Evolutionary conservation across 768 basidiomycete genomes (phyloP), one percentile per base, ranked within the genome.

Genomic region (Inosperma sp.): DNA sequence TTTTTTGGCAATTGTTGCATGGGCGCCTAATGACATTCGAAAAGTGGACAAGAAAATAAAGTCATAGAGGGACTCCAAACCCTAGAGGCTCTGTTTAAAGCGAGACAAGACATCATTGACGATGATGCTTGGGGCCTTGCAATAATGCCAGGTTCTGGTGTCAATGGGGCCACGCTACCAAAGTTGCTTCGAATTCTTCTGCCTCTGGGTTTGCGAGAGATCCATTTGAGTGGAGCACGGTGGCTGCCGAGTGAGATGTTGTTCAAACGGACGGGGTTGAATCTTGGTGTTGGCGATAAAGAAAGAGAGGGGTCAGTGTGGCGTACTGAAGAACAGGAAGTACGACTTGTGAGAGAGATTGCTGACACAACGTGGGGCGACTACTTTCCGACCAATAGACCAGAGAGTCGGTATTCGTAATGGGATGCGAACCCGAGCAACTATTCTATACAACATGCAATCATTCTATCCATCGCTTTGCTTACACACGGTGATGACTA

Each of bases 81-180:
- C 1, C 57, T 83, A n/a, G 56, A 70, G 48, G 60, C 65, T 34
- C 63, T 83, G 25, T 71, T 75, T 52, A 62, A 62, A 19, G 61
- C 56, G 31, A 67, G 69, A 42, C 66, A 69, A 46, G 56, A 65
- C n/a, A 56, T 72, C 9, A 61, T 68, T 14, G 68, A 68, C n/a
- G 66, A 69, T 12, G 66, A 69, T 33, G 61, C 66, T 10, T 72
- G 70, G 69, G 68, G 66, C 3, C 59, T 76, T 36, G 72, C 67
- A 7, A 76, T 93, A 42, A 77, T 91, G 55, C 84, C 87, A 3
- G 89, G 89, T 4, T 85, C 86, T 9, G 88, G 89, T 1, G 80
- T 92, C 48, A 88, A 84, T 56, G 62, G 73, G 6, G 59, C 69
- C 7, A 88, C 79, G 1, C 67, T 83, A n/a, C 62, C 68, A 1